Percentiles rank a stretch among this genome's conserved stretches.
Conservation (phyloP, 2,329 filamentous ascomycete species). For the Fusarium denticulatum region DNA sequence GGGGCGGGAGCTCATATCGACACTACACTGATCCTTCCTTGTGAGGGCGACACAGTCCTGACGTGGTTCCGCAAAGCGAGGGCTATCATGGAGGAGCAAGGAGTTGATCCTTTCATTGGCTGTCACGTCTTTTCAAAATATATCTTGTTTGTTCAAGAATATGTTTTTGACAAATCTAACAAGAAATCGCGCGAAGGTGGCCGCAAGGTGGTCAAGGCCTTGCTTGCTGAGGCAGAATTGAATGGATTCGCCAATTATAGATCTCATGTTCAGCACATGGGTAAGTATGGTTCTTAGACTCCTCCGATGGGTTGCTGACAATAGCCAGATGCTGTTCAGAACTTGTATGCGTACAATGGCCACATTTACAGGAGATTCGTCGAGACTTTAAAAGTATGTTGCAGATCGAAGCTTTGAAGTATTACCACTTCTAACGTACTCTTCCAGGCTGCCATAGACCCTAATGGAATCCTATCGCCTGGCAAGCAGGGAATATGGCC, state of each 20-base stretch:
- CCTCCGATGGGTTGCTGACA: background rate
- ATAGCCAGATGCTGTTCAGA: background rate
- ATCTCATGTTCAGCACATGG: background rate
- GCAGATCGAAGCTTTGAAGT: no score
- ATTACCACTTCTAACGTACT: background rate
- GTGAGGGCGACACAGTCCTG: background rate
- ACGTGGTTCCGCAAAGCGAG: background rate
- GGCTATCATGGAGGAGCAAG: slow-evolving; percentile 4
- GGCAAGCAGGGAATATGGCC: background rate
- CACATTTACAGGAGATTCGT: background rate
- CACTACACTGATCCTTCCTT: background rate
- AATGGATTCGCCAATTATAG: background rate
- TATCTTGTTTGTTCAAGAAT: slow-evolving; percentile 13
- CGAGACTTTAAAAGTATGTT: background rate
- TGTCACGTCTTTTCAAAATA: slow-evolving; percentile 13
- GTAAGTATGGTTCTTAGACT: background rate
- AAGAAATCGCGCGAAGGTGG: background rate
- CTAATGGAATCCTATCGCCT: background rate
- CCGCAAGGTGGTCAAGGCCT: background rate
- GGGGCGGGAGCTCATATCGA: background rate
- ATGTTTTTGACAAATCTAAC: slow-evolving; percentile 15
- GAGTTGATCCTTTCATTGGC: slow-evolving; percentile 8
- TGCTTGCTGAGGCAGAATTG: background rate
- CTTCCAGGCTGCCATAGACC: background rate
- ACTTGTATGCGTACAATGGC: background rate